phyloP scores from a whole-genome alignment of 495 filamentous ascomycete species.

The Collariella sp. region DNA sequence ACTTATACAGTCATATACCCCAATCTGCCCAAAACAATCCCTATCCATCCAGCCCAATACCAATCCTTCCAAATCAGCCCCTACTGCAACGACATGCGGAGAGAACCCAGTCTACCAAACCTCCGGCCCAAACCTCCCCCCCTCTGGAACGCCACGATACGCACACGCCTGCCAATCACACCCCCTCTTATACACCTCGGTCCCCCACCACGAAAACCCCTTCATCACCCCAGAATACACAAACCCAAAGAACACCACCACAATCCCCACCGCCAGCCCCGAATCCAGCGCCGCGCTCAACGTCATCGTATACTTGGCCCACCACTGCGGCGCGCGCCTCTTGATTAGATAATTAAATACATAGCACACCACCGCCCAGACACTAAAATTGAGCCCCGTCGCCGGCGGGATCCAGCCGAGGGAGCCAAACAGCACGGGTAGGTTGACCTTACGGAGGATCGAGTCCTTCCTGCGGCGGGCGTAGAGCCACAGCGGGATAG shows the following conservation, averaged over 20 bases:
- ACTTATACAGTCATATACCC: no score
- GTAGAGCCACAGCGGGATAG: conserved; percentile 58
- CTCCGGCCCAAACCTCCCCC: conserved; percentile 50
- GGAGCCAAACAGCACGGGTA: conserved; percentile 64
- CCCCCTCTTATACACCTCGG: conserved; percentile 57
- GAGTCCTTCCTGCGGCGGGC: conserved; percentile 38
- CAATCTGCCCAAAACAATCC: no score
- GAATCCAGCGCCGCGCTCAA: conserved; percentile 75
- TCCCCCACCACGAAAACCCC: conserved; percentile 66
- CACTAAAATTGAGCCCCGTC: conserved; percentile 74
- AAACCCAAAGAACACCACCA: conserved; percentile 76
- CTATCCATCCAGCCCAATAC: no score
- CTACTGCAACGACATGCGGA: no score
- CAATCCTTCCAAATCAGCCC: no score
- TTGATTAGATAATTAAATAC: conserved; percentile 71
- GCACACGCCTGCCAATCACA: conserved; percentile 59
- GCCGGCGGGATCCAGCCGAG: conserved; percentile 78
- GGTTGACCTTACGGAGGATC: conserved; percentile 56
- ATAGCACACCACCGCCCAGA: conserved; percentile 75
- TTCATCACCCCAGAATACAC: conserved; percentile 61
- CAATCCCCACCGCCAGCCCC: conserved; percentile 66
- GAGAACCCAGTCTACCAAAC: conserved; percentile 33
- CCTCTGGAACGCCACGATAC: conserved; percentile 44
- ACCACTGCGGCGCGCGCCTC: conserved; percentile 60
- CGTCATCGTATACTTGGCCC: conserved; percentile 86